Percentiles rank a stretch among this genome's conserved stretches.
Conservation (phyloP, 352 stramenopile genomes). For the Aphanomyces euteiches region DNA sequence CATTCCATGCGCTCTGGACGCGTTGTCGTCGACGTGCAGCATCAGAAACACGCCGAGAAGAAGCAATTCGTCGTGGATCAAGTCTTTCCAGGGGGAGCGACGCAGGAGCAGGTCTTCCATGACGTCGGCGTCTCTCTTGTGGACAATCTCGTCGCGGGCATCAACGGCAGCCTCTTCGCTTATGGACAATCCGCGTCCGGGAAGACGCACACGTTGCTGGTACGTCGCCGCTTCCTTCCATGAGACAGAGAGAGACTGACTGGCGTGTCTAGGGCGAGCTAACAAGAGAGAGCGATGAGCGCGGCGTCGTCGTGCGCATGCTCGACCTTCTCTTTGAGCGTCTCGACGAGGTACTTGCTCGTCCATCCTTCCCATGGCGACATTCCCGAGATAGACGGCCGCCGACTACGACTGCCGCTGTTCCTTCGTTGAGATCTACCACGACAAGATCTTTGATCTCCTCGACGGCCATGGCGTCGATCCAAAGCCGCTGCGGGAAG, state of each 20-base stretch:
- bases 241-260: neutral
- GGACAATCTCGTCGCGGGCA: slow-evolving; percentile 61
- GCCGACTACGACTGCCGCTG: slow-evolving; percentile 48
- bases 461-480: slow-evolving; percentile 67
- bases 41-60: neutral
- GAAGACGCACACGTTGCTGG: slow-evolving; percentile 91
- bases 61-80: slow-evolving; percentile 41
- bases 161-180: slow-evolving; percentile 88
- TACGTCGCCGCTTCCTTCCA: slow-evolving; percentile 31
- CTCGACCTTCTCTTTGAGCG: slow-evolving; percentile 51
- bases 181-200: slow-evolving; percentile 89
- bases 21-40: neutral
- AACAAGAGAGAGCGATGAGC: slow-evolving; percentile 37
- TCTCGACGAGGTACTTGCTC: slow-evolving; percentile 28
- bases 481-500: slow-evolving; percentile 64
- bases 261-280: neutral
- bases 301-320: slow-evolving; percentile 45
- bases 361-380: slow-evolving; percentile 57
- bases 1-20: neutral
- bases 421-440: slow-evolving; percentile 93
- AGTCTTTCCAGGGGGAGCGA: slow-evolving; percentile 58
- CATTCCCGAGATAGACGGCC: slow-evolving; percentile 43
- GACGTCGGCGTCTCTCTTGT: slow-evolving; percentile 54
- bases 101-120: slow-evolving; percentile 77
- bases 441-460: slow-evolving; percentile 90